Conservation (phyloP, 2,329 filamentous ascomycete species). For the Pochonia chlamydosporia region DNA sequence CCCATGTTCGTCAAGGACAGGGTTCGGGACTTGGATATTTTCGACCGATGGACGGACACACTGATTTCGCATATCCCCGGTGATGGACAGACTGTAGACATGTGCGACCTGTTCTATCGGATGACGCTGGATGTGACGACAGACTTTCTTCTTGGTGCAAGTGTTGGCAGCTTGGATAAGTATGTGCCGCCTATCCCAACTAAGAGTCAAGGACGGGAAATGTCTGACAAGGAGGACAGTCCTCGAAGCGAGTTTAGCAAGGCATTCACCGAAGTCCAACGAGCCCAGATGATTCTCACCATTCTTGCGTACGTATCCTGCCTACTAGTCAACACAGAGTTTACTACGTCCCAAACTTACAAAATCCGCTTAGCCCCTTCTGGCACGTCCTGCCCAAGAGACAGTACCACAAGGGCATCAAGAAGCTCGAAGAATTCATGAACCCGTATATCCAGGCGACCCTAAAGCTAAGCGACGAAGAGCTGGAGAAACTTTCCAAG, state of each 20-base stretch:
- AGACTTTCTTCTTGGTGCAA: slow-evolving; percentile 70
- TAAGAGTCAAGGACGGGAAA: no score
- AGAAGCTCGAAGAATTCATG: slow-evolving; percentile 69
- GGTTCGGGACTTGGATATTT: slow-evolving; percentile 72
- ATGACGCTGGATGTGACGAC: slow-evolving; percentile 81
- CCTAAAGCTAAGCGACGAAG: slow-evolving; percentile 60
- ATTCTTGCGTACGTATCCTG: slow-evolving; percentile 12
- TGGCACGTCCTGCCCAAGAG: slow-evolving; percentile 56
- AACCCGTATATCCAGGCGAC: slow-evolving; percentile 72
- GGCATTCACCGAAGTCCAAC: slow-evolving; percentile 75
- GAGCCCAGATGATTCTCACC: slow-evolving; percentile 45
- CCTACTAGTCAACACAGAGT: no score
- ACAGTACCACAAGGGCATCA: slow-evolving; percentile 58
- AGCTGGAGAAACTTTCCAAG: slow-evolving; percentile 64
- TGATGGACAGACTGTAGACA: slow-evolving; percentile 56
- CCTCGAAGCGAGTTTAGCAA: slow-evolving; percentile 66
- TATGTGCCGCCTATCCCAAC: no score
- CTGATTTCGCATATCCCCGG: slow-evolving; percentile 13
- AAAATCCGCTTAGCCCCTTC: slow-evolving; percentile 55
- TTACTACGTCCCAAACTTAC: no score
- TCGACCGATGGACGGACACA: slow-evolving; percentile 44
- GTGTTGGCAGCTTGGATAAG: slow-evolving; percentile 11
- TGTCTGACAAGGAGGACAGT: no score
- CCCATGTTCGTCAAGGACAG: slow-evolving; percentile 85
- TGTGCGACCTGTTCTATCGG: slow-evolving; percentile 74